Conservation (phyloP, 768 basidiomycete genomes). For the Phallus indusiatus region DNA sequence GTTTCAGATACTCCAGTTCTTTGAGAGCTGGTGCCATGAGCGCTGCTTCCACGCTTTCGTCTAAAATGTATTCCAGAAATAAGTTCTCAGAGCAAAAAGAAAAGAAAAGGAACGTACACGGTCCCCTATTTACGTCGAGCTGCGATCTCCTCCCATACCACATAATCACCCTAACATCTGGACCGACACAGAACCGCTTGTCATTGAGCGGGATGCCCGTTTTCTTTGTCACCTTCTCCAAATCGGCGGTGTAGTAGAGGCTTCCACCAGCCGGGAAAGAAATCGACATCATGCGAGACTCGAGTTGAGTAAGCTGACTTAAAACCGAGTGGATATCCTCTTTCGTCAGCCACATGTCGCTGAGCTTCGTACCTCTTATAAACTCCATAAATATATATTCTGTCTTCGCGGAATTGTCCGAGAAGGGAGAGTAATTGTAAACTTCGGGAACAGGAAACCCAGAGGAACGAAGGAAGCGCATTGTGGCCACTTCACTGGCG, state of each 20-base stretch:
- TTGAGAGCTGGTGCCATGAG: constrained; percentile 35
- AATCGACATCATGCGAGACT: constrained; percentile 38
- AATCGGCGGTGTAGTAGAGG: constrained; percentile 37
- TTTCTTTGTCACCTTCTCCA: constrained; percentile 27
- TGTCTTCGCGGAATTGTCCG: constrained; percentile 20
- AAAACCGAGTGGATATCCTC: constrained; percentile 31
- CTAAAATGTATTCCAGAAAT: constrained; percentile 25
- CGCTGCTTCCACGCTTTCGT: constrained; percentile 32
- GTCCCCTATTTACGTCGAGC: constrained; percentile 42
- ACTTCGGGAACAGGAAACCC: constrained; percentile 24
- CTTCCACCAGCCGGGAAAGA: constrained; percentile 42
- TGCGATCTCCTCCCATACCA: constrained; percentile 43
- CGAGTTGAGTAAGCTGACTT: constrained; percentile 37
- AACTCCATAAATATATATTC: constrained; percentile 25
- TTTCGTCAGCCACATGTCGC: constrained; percentile 34
- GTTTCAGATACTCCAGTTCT: constrained; percentile 38
- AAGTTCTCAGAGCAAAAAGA: no score
- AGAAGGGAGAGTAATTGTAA: constrained; percentile 21
- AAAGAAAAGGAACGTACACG: constrained; percentile 33
- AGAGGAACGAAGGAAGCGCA: constrained; percentile 18
- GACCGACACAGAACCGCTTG: constrained; percentile 36
- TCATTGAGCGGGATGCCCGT: constrained; percentile 27
- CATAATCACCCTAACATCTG: constrained; percentile 30
- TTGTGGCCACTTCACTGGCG: constrained; percentile 25
- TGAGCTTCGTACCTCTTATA: constrained; percentile 30